phyloP scores from a whole-genome alignment of 306 rosid species.

The Amphicarpaea edgeworthii region DNA sequence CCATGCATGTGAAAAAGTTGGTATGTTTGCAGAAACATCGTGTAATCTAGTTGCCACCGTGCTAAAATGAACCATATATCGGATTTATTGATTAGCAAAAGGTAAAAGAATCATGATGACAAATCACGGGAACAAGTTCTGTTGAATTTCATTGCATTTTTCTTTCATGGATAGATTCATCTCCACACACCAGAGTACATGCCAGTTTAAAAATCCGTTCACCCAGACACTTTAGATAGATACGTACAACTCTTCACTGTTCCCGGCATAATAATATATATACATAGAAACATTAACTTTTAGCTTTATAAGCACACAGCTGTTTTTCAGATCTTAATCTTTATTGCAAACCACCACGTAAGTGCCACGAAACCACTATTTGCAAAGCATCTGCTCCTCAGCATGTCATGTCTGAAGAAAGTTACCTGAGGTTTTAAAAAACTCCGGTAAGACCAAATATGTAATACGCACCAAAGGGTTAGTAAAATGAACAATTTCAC shows the following conservation, averaged over 20 bases:
- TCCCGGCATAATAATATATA: conserved; percentile 35
- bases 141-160: conserved; percentile 14
- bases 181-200: conserved; percentile 37
- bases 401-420: conserved; percentile 61
- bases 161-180: conserved; percentile 18
- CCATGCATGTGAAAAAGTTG: background rate
- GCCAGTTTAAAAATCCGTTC: conserved; percentile 31
- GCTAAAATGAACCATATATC: background rate
- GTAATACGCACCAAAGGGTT: background rate
- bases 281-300: conserved; percentile 41
- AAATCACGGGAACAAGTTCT: conserved; percentile 23
- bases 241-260: conserved; percentile 25
- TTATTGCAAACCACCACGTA: conserved; percentile 49
- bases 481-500: background rate
- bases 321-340: conserved; percentile 38
- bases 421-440: conserved; percentile 38
- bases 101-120: background rate
- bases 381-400: conserved; percentile 69
- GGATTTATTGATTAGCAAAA: background rate
- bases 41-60: conserved; percentile 7
- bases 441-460: conserved; percentile 11
- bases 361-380: conserved; percentile 37
- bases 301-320: conserved; percentile 45
- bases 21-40: background rate
- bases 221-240: conserved; percentile 34